phyloP scores from a whole-genome alignment of 164 flowering plant genomes.

The Magnolia sinica region DNA sequence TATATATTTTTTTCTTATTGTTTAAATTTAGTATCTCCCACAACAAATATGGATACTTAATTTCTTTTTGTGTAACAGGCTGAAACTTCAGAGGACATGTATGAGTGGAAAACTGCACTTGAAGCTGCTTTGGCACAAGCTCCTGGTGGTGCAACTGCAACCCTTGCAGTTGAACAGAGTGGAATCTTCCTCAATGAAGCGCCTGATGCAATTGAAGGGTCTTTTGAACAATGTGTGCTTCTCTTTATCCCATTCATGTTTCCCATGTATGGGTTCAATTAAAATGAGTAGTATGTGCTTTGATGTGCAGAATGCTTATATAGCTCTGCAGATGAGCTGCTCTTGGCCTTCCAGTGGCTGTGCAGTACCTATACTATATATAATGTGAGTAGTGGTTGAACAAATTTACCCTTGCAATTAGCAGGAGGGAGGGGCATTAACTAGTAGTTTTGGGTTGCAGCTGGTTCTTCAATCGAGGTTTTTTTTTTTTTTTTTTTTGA shows the following conservation, averaged over 20 bases:
- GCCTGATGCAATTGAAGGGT: conserved; percentile 48
- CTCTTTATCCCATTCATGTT: conserved; percentile 13
- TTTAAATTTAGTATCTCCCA: neutral
- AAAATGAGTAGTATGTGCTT: neutral
- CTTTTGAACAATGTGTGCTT: conserved; percentile 57
- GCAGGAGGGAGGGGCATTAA: too few relatives aligned
- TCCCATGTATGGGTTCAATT: neutral
- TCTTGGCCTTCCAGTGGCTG: neutral
- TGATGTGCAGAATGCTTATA: neutral
- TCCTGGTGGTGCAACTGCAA: conserved; percentile 4
- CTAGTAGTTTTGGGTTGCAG: too few relatives aligned
- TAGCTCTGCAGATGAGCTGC: neutral
- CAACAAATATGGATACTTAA: too few relatives aligned
- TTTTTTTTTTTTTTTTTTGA: too few relatives aligned
- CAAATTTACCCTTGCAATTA: too few relatives aligned
- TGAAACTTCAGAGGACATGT: conserved; percentile 81
- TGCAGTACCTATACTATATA: too few relatives aligned
- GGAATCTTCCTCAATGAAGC: conserved; percentile 63
- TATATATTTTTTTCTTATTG: neutral
- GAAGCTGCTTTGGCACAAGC: conserved; percentile 86
- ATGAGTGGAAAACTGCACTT: conserved; percentile 90
- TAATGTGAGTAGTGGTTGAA: too few relatives aligned
- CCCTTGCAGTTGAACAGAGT: conserved; percentile 62
- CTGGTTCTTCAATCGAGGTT: too few relatives aligned
- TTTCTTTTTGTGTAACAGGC: conserved; percentile 47